Base-by-base conservation (phyloP, 2,329 filamentous ascomycete species). In the Helotiales sp. region DNA sequence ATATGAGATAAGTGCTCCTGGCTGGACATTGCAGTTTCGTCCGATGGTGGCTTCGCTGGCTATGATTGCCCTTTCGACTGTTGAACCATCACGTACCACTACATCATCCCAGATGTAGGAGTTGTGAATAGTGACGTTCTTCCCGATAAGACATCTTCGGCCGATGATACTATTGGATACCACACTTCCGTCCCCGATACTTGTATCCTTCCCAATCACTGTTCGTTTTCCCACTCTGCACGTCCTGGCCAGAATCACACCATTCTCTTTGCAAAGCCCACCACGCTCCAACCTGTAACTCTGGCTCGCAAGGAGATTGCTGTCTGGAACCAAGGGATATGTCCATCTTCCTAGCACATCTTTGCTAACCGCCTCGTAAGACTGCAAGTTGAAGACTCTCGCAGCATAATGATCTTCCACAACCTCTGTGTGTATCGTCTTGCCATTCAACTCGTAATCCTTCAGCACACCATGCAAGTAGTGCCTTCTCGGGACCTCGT, bases 401-500 rank as follows among this genome's bases (percentile, higher is more conserved):
- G 94, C 93, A 1, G 93, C 92, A 76, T 98, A 99, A 67, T 93
- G 89, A 61, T 93, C 87, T 40, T 89, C 86, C 52, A 96, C 83
- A 70, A 98, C 90, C 74, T 98, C 91, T 2, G 93, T 91, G 78
- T 97, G 93, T 61, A 99, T 93, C n/a, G 93, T 93, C 82, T 98
- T 97, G 67, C 94, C 94, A 78, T 98, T 98, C 65, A 98, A 84
- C 77, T 99, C 96, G 82, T 93, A 97, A 78, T 99, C 96, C 81
- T 97, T 97, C 63, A 99, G 82, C 1, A 98, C 93, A 67, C 94
- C 94, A 77, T 94, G 92, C 40, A 99, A 81, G 75, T 97, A 97
- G 75, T 97, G 93, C 74, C 90, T 91, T 63, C 94, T 87, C 1
- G 95, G 93, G 7, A 93, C 86, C 78, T 97, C 93, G 78, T 97